Conservation (phyloP, 305 asterid species). For the Fraxinus ornus region DNA sequence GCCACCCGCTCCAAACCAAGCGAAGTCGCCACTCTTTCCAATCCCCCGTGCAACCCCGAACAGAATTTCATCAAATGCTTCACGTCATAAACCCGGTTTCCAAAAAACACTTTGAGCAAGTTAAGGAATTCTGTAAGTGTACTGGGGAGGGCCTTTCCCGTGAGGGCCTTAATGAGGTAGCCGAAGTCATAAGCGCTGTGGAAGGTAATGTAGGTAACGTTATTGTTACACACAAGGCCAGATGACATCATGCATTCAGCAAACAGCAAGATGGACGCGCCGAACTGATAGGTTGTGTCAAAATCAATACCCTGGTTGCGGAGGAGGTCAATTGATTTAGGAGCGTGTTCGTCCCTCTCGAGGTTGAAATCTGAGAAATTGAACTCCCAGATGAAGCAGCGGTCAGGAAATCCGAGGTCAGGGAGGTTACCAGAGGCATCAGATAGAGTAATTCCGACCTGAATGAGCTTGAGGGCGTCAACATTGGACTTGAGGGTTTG, state of each 20-base stretch:
- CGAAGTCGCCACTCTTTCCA: constrained; percentile 61
- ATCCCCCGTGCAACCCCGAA: constrained; percentile 64
- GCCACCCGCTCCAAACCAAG: constrained; percentile 50
- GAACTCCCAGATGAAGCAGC: constrained; percentile 71
- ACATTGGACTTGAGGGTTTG: constrained; percentile 61
- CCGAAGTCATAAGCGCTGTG: constrained; percentile 86
- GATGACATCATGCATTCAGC: constrained; percentile 73
- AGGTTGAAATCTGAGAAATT: constrained; percentile 71
- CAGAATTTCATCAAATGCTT: constrained; percentile 74
- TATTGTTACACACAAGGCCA: constrained; percentile 61
- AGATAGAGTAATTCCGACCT: constrained; percentile 81
- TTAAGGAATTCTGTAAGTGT: constrained; percentile 45
- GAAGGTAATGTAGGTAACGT: constrained; percentile 60
- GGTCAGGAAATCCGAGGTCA: constrained; percentile 37
- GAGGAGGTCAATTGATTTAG: constrained; percentile 61
- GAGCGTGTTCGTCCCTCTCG: constrained; percentile 48
- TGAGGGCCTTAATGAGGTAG: constrained; percentile 68
- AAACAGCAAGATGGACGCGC: constrained; percentile 41
- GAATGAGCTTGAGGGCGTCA: constrained; percentile 68
- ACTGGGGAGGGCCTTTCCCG: constrained; percentile 56
- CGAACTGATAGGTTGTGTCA: constrained; percentile 29
- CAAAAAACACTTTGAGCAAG: constrained; percentile 53
- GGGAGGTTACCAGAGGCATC: constrained; percentile 68
- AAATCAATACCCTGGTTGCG: constrained; percentile 64
- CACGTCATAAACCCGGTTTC: constrained; percentile 68